Percentiles rank a stretch among this genome's conserved stretches.
Evolutionary conservation across 2,329 filamentous ascomycete genomes (phyloP).

Genomic region (Hypoxylon rubiginosum): DNA sequence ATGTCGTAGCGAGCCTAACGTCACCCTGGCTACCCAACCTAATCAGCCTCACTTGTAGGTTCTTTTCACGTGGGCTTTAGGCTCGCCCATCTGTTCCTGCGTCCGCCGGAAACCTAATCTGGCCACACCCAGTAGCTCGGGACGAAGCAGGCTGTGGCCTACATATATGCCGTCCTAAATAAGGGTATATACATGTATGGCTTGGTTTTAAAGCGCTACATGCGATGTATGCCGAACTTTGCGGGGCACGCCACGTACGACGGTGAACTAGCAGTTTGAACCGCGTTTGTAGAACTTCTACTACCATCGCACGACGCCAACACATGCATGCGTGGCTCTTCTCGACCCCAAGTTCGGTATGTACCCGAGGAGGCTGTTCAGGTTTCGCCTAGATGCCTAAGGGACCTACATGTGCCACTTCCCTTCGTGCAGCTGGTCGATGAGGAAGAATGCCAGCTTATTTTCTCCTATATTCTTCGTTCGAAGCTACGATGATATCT

Average conservation of each 20-base stretch:
- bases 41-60: slow-evolving; percentile 24
- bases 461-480: no score
- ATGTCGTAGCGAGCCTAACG: slow-evolving; percentile 17
- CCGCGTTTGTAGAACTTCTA: neutral
- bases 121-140: slow-evolving; percentile 21
- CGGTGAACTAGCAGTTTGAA: neutral
- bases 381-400: neutral
- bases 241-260: slow-evolving; percentile 1
- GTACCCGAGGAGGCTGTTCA: neutral
- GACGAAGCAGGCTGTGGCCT: slow-evolving; percentile 2
- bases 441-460: no score
- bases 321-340: neutral
- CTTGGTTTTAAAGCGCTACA: neutral
- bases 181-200: neutral
- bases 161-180: neutral
- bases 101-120: slow-evolving; percentile 32
- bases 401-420: no score
- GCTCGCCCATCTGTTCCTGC: slow-evolving; percentile 35
- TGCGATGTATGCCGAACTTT: neutral
- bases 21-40: slow-evolving; percentile 19
- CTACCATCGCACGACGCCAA: slow-evolving; percentile 1
- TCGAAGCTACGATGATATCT: no score
- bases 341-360: slow-evolving; percentile 20
- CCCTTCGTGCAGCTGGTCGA: no score
- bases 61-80: slow-evolving; percentile 34